Conservation (phyloP, 257 asterid genomes). For the Capsicum baccatum region DNA sequence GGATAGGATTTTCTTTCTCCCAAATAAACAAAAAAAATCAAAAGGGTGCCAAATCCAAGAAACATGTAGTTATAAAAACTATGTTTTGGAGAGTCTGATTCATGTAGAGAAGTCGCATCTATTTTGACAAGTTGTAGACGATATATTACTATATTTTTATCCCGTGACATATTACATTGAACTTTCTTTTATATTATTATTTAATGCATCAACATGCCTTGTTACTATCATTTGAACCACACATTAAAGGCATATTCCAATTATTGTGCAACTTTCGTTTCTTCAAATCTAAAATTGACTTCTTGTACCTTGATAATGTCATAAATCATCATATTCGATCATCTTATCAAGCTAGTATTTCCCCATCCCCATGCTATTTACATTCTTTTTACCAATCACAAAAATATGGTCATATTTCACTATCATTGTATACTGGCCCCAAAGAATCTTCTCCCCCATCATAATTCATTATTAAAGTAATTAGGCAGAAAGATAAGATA, state of each 20-base stretch:
- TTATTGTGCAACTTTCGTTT: neutral
- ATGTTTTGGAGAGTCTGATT: neutral
- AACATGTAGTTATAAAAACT: neutral
- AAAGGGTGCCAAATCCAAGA: neutral
- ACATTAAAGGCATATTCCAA: neutral
- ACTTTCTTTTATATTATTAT: neutral
- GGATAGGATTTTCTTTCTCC: neutral
- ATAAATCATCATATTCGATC: neutral
- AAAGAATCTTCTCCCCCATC: neutral
- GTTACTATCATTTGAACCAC: slow-evolving; percentile 11
- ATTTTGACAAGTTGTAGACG: neutral
- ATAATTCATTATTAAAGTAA: neutral
- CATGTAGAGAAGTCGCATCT: neutral
- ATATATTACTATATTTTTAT: neutral
- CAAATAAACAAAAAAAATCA: neutral
- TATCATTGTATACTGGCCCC: neutral
- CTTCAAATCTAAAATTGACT: neutral
- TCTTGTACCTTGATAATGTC: neutral
- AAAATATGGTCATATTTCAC: neutral
- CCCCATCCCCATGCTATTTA: neutral
- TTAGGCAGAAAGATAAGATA: neutral
- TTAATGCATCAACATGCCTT: neutral
- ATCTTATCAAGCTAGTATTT: neutral
- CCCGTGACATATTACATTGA: neutral
- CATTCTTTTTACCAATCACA: neutral